Base-by-base conservation (phyloP, 192 early-diverging fungal species). In the Linnemannia zychae region DNA sequence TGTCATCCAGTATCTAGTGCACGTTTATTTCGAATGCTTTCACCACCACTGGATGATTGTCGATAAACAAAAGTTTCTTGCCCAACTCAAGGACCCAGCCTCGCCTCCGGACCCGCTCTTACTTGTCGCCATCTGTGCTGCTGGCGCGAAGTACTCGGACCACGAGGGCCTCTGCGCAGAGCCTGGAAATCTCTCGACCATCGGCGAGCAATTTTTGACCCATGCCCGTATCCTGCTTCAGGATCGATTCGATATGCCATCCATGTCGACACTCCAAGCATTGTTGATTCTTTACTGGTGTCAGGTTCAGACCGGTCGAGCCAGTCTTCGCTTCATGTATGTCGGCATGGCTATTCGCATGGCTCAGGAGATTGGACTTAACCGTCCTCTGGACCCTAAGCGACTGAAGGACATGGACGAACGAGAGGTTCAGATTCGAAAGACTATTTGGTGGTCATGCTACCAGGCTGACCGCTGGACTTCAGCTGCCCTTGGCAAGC, bases 301-400 rank as follows among this genome's bases (percentile, higher is more conserved):
- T 13, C 81, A 89, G 65, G 81, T 87, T 52, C 81, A 86, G 46
- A 89, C 85, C 28, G 81, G 84, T 3, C 72, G 81, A 0, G 85
- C 88, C 5, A 87, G 86, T 48, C 74, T 86, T 7, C 72, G 81
- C 7, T 86, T 87, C 65, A 87, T 86, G 76, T 89, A 87, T 65
- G 77, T 67, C 28, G 82, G 80, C 37, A 89, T 87, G 81, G 88
- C 88, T 17, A 89, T 89, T 47, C 76, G 81, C 17, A 89, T 89
- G 88, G 88, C 88, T 7, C 88, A 89, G 50, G 80, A 78, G 74
- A 87, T 89, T 68, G 85, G 85, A 31, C 78, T 89, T 4, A 82
- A 89, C 49, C 69, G 85, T 3, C 83, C 77, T 4, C 5, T 85
- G 48, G 78, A 85, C 46, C 48, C 77, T 7, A 79, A 73, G 69